Evolutionary conservation across 2,329 filamentous ascomycete genomes (phyloP), one percentile per base, ranked within the genome.

Genomic region (Fulvia fulva): DNA sequence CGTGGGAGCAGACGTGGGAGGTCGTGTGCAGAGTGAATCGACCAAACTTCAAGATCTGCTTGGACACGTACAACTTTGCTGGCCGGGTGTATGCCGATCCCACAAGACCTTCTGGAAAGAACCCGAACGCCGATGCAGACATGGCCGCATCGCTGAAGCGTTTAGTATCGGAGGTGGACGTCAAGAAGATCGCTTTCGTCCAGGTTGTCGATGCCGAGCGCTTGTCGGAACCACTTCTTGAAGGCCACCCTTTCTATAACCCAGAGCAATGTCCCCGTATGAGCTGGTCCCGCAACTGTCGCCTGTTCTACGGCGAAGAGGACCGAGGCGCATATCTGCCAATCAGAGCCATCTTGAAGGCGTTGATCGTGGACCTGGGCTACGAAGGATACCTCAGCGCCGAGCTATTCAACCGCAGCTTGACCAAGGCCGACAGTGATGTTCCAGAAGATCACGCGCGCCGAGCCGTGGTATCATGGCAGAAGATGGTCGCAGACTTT

Each of bases 51-150:
- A 89, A 89, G 7, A 76, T 91, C 43, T 91, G 88, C 68, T 78
- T 92, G 23, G 89, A 92, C 72, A 90, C 86, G 0, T 92, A 90
- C 76, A 90, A 92, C 72, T 87, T 92, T 59, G 83, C 87, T 0
- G 88, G 83, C 0, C 76, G 85, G 5, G 82, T 90, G 59, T 92
- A 83, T 64, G 89, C 86, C 0, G 88, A 92, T 66, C 89, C 88
- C 0, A 73, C 83, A 0, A 72, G 78, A 0, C 63, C 75, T 0
- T 76, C 76, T 0, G 83, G 87, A 2, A 79, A 78, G 63, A 82
- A 76, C 0, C 63, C 73, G 0, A 77, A 83, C 59, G 86, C 83
- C 7, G 83, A 87, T 2, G 73, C 76, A 5, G 81, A 78, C 0
- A 78, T 88, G 1, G 70, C 73, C 7, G 74, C 76, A 1, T 87